Evolutionary conservation across 208 protist genomes (phyloP), one percentile per base, ranked within the genome.

Genomic region (Kentomonas sorsogonicus): DNA sequence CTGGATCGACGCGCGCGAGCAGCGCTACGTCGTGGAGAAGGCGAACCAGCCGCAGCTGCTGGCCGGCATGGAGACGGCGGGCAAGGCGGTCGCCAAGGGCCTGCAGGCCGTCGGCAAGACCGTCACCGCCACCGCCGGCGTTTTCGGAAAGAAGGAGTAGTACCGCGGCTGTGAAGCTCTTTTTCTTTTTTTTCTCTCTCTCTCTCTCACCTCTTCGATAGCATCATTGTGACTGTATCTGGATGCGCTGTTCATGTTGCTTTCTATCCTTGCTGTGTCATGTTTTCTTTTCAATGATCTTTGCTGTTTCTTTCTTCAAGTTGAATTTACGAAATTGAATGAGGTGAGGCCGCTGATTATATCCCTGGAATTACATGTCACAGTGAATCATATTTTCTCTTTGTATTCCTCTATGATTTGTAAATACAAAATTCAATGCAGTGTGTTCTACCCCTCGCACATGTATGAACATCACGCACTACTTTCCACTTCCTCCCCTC

Each of bases 51-150:
- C 69, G 31, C 78, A 82, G 60, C 52, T 90, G 20, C 39, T 81
- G 26, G 66, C 74, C 0, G 79, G 77, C 11, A 64, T 90, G 40
- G 86, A 86, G 51, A 77, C 45, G 1, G 77, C 86, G 0, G 69
- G 73, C 2, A 93, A 88, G 63, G 72, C 62, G 18, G 53, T 93
- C 65, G 69, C 71, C 11, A 80, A 81, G 56, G 79, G 82, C 16
- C 71, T 93, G n/a, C 74, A 86, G 58, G 82, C 66, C 0, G 54
- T 93, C 38, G 82, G 86, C 11, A 74, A 86, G 26, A 77, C 68
- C 15, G 58, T 79, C 25, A 68, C 55, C 3, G 70, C 69, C 30
- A 77, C 66, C 3, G 70, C 75, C 31, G 84, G 69, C 50, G 72
- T 74, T 9, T 77, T 78, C 53, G 69, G 69, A 29, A 72, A 63